Percentiles rank a stretch among this genome's conserved stretches.
Evolutionary conservation across 2,329 filamentous ascomycete genomes (phyloP).

Genomic region (Epichloe gansuensis): DNA sequence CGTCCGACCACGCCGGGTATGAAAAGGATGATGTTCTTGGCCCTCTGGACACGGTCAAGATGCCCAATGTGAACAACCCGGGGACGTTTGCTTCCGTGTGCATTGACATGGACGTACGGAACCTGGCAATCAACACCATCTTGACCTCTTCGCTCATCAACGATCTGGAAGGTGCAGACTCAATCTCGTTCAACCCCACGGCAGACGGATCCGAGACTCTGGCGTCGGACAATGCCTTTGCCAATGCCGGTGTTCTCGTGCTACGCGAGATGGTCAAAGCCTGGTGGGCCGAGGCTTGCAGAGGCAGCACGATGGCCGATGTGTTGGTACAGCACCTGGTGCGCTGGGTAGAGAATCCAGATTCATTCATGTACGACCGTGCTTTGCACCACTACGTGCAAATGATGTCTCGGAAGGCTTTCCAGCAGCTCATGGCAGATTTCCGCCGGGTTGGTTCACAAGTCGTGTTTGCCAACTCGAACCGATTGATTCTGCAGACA

Average conservation of each 20-base stretch:
- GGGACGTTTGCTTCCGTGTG: conserved; percentile 94
- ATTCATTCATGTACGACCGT: conserved; percentile 89
- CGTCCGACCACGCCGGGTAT: conserved; percentile 87
- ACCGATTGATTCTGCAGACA: conserved; percentile 82
- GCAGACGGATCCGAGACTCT: conserved; percentile 39
- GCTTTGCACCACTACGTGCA: conserved; percentile 95
- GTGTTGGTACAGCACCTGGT: conserved; percentile 95
- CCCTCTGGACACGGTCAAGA: conserved; percentile 72
- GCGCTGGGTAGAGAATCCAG: conserved; percentile 89
- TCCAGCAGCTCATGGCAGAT: conserved; percentile 93
- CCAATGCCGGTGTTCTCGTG: conserved; percentile 81
- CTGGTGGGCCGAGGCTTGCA: conserved; percentile 94
- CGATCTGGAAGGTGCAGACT: conserved; percentile 83
- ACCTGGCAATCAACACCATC: conserved; percentile 95
- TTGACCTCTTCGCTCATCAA: conserved; percentile 94
- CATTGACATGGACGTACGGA: conserved; percentile 86
- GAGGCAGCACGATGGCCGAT: conserved; percentile 87
- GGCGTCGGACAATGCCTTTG: conserved; percentile 80
- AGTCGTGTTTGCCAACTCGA: conserved; percentile 87
- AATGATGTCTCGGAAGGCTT: conserved; percentile 95
- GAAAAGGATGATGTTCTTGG: conserved; percentile 84
- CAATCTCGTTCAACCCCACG: conserved; percentile 62
- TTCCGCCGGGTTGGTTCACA: conserved; percentile 92
- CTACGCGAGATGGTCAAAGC: conserved; percentile 96
- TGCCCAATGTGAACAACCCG: conserved; percentile 87